Base-by-base conservation (phyloP, 768 basidiomycete species). In the Agaricus bisporus region DNA sequence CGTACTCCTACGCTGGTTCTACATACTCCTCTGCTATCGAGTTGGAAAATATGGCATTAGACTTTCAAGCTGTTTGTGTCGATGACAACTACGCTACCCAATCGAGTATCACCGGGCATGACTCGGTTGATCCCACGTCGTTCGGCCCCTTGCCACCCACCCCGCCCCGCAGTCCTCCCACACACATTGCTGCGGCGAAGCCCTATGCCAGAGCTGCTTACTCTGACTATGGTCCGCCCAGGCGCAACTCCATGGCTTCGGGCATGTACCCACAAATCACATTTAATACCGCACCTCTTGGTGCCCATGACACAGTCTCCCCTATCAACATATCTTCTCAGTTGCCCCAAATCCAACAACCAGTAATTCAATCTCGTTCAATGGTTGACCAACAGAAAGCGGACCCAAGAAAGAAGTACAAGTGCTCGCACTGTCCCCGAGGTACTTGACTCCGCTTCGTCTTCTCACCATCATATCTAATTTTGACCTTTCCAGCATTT, bases 401-500 rank as follows among this genome's bases (percentile, higher is more conserved):
- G 14, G 88, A 89, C 57, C 78, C 84, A 8, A 81, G 86, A 63
- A 87, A 85, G 68, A 89, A 86, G 62, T 91, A 91, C 65, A 84
- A 80, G 61, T 93, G 91, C 62, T 66, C 77, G 10, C 75, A 74
- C 25, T 93, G 91, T 65, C 84, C 85, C 17, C 75, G 89, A 72
- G 81, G 89, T 91, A 62, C 52, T 63, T 48, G 32, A 17, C 46
- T 64, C 35, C n/a, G 9, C 55, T 41, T 25, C 56, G 37, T 20
- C 37, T 11, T 54, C 39, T 52, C 48, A 57, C 51, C 45, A 56
- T 49, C 36, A 57, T 35, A 54, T 42, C 51, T 55, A 54, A 37
- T 57, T 51, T 32, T 32, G 11, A 32, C 11, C 32, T 7, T 32
- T 56, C 18, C 55, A 88, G 95, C 88, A 1, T 98, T 98, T 61